Percentiles rank a stretch among this genome's conserved stretches.
phyloP scores from a whole-genome alignment of 139 green algal genomes.

The Tetraselmis striata region DNA sequence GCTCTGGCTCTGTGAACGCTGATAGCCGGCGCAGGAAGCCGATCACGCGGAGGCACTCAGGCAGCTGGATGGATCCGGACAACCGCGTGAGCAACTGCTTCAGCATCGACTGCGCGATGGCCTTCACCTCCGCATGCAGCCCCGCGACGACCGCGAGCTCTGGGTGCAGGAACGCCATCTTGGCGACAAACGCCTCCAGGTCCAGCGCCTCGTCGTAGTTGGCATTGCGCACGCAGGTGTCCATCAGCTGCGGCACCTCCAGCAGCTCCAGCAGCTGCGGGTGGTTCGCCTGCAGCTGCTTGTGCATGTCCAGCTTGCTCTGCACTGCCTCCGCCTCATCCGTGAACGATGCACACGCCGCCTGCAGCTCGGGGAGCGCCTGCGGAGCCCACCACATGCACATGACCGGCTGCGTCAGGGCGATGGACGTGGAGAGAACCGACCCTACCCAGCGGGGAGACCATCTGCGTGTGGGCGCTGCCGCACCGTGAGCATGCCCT shows the following conservation, averaged over 20 bases:
- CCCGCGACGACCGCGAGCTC: slow-evolving; percentile 62
- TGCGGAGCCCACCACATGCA: too few species aligned
- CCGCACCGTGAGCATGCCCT: slow-evolving; percentile 27
- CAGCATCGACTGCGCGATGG: slow-evolving; percentile 60
- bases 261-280: slow-evolving; percentile 80
- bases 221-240: slow-evolving; percentile 88
- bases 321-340: slow-evolving; percentile 33
- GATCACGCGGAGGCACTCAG: slow-evolving; percentile 90
- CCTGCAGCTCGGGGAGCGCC: slow-evolving; percentile 55
- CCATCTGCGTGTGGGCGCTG: too few species aligned
- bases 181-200: slow-evolving; percentile 60
- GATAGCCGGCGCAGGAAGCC: slow-evolving; percentile 86
- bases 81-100: slow-evolving; percentile 76
- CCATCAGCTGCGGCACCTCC: slow-evolving; percentile 92
- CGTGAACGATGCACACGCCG: slow-evolving; percentile 51
- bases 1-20: slow-evolving; percentile 71
- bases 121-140: slow-evolving; percentile 55
- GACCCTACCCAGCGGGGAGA: too few species aligned
- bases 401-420: too few species aligned
- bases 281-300: slow-evolving; percentile 66
- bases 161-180: slow-evolving; percentile 61
- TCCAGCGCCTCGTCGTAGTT: slow-evolving; percentile 97
- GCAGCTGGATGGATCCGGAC: slow-evolving; percentile 62
- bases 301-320: slow-evolving; percentile 47
- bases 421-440: too few species aligned